Conservation (phyloP, 305 asterid species). For the Fraxinus albicans region DNA sequence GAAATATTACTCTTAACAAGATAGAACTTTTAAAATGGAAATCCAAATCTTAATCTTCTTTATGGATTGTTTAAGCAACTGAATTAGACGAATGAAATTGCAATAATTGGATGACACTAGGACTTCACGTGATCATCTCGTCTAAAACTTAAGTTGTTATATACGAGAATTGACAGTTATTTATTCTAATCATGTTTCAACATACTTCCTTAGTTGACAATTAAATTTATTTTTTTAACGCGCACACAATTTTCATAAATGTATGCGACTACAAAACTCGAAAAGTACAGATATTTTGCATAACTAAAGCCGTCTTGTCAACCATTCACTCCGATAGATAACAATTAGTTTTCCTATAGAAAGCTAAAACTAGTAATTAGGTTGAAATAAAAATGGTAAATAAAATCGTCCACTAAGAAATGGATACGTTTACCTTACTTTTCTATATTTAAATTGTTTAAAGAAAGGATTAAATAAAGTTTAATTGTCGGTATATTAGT, state of each 20-base stretch:
- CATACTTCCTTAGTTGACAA: too few species aligned
- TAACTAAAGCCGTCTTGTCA: too few species aligned
- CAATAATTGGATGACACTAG: not conserved
- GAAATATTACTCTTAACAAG: not conserved
- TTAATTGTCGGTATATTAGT: not conserved
- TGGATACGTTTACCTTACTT: not conserved
- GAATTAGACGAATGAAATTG: not conserved
- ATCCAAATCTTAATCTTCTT: not conserved
- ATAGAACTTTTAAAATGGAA: not conserved
- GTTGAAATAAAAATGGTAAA: not conserved
- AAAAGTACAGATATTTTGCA: too few species aligned
- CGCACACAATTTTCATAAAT: not conserved
- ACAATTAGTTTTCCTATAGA: not conserved
- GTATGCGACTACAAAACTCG: too few species aligned
- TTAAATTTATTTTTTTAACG: too few species aligned
- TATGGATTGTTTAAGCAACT: not conserved
- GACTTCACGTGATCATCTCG: not conserved
- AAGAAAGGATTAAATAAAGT: not conserved
- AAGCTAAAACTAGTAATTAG: not conserved
- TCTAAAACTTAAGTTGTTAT: not conserved
- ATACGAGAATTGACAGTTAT: too few species aligned
- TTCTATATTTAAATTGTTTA: slow-evolving; percentile 4
- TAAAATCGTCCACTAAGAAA: not conserved
- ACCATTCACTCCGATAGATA: not conserved
- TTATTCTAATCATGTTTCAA: too few species aligned